Percentiles rank a stretch among this genome's conserved stretches.
phyloP scores from a whole-genome alignment of 257 asterid species.

The Datura wrightii region DNA sequence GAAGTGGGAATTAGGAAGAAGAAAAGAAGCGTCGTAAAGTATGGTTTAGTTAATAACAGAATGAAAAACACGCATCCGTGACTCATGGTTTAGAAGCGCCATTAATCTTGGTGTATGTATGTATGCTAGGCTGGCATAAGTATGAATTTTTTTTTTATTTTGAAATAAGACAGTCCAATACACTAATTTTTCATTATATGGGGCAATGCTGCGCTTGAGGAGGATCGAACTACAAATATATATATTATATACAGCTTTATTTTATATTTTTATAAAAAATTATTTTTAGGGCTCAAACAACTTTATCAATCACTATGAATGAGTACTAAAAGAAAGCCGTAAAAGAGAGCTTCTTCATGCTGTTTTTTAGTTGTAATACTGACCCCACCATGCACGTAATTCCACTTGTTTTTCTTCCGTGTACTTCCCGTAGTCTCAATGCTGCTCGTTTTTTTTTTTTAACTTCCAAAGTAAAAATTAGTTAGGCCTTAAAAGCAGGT shows the following conservation, averaged over 20 bases:
- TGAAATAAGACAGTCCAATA: no score
- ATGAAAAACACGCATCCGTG: conserved; percentile 26
- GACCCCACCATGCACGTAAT: neutral
- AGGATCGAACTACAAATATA: no score
- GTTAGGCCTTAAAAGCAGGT: no score
- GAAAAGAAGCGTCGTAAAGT: neutral
- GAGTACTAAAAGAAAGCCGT: no score
- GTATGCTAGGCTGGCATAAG: neutral
- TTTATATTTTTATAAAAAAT: no score
- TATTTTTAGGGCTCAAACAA: no score
- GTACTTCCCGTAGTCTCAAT: neutral
- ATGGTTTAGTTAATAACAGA: neutral
- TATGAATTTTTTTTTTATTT: neutral
- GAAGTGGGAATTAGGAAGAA: neutral
- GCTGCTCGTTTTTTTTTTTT: neutral
- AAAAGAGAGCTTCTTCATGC: neutral
- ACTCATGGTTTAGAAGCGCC: neutral
- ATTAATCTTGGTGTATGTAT: neutral
- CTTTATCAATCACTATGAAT: no score
- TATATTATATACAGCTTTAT: no score
- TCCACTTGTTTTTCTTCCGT: conserved; percentile 9
- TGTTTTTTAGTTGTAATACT: neutral
- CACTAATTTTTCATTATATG: no score
- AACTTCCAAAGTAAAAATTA: no score
- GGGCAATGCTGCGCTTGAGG: no score